Evolutionary conservation across 1,284 basidiomycete genomes (phyloP), one percentile per base, ranked within the genome.

Genomic region (Tilletiaria anomala): DNA sequence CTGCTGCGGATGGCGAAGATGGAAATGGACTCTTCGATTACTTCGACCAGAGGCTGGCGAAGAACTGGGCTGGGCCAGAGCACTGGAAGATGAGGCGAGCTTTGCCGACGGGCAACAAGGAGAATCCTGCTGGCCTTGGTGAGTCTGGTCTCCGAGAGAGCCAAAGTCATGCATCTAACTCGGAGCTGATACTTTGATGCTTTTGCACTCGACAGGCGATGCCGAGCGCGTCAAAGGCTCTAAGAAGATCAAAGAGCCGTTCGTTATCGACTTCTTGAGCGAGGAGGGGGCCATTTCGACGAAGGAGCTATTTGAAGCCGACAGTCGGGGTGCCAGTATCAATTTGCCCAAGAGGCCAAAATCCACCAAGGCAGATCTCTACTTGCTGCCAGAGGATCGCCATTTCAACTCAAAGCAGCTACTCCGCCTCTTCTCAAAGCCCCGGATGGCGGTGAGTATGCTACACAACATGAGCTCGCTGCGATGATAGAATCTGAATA

Each of bases 21-120:
- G 23, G 38, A 20, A 35, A 34, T 15, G 26, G 10, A 29, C 46
- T 65, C 5, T 79, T 96, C 70, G 86, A 91, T 59, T 94, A 93
- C 69, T 94, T 97, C 66, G 89, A 97, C 68, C 76, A 81, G 55
- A 79, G 76, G 29, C 76, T 87, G 61, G 74, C 81, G 61, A 93
- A 86, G 73, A 91, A 88, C 56, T 97, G 91, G 91, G 91, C 93
- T 3, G 91, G 93, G 4, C 91, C 91, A 8, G 87, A 96, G 67
- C 93, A 99, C 67, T 97, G 91, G 91, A 96, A 93, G 67, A 69
- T 96, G 48, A 48, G 49, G 1, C 50, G 53, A 5, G 39, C 56
- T 15, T 40, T 42, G 23, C 37, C 45, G 12, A 43, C 45, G 5
- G 51, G 51, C 26, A n/a, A 29, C 26, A 29, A 29, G 26, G 26